Conservation (phyloP, 257 asterid genomes). For the Anisodus acutangulus region DNA sequence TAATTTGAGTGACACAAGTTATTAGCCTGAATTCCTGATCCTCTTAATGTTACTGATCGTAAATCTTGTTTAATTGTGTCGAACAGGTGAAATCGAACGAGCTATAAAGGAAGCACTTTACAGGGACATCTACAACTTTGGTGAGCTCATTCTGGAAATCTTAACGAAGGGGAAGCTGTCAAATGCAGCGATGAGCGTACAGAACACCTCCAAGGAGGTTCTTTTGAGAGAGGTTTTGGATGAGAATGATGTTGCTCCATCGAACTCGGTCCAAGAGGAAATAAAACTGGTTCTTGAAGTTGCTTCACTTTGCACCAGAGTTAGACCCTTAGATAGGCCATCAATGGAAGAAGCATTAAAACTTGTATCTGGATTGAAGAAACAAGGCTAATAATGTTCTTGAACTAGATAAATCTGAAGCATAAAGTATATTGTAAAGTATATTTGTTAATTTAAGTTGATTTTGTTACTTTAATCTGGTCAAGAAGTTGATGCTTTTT, state of each 20-base stretch:
- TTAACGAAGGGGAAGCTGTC: slow-evolving; percentile 59
- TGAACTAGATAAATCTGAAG: slow-evolving; percentile 17
- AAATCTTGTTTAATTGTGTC: slow-evolving; percentile 17
- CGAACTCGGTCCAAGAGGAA: slow-evolving; percentile 47
- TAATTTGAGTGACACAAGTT: slow-evolving; percentile 6
- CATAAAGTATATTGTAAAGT: slow-evolving; percentile 17
- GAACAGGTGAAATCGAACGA: slow-evolving; percentile 56
- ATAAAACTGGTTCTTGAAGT: slow-evolving; percentile 60
- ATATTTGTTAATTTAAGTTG: slow-evolving; percentile 2
- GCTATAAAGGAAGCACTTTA: slow-evolving; percentile 60
- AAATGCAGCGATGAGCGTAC: slow-evolving; percentile 41
- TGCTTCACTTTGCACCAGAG: slow-evolving; percentile 68
- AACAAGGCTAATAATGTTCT: slow-evolving; percentile 32
- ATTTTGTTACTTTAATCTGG: background rate
- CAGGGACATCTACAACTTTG: slow-evolving; percentile 71
- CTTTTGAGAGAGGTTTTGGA: slow-evolving; percentile 57
- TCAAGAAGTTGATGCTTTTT: slow-evolving; percentile 13
- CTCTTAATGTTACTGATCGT: background rate
- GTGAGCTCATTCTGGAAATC: slow-evolving; percentile 66
- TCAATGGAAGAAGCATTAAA: slow-evolving; percentile 70
- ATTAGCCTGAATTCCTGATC: background rate
- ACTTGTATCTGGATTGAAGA: slow-evolving; percentile 49
- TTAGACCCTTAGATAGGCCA: slow-evolving; percentile 55
- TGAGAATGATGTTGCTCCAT: slow-evolving; percentile 48
- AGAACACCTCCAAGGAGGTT: slow-evolving; percentile 45